Evolutionary conservation across 208 protist genomes (phyloP).

Genomic region (Trypanosoma avium): DNA sequence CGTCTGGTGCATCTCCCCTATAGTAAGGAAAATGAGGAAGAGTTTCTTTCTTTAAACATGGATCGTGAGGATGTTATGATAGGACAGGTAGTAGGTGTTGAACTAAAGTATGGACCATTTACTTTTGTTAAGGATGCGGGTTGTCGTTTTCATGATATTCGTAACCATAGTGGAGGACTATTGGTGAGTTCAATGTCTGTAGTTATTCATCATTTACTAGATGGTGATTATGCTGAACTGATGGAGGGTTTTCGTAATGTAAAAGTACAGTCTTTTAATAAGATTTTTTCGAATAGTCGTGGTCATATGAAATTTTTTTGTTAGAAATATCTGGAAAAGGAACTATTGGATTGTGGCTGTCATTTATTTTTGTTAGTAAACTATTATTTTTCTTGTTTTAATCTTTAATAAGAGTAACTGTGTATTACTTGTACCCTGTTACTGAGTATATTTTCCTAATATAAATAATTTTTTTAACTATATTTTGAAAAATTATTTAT

Average conservation of each 20-base stretch:
- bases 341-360: neutral
- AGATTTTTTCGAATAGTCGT: neutral
- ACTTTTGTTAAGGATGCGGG: neutral
- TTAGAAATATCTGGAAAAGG: neutral
- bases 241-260: neutral
- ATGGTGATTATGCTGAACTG: neutral
- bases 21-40: neutral
- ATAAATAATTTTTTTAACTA: no score
- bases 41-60: neutral
- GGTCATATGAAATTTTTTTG: conserved; percentile 1
- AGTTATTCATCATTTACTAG: neutral
- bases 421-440: no score
- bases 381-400: neutral
- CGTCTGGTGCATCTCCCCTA: conserved; percentile 7
- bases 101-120: neutral
- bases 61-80: conserved; percentile 4
- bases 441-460: no score
- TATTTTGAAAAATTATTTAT: no score
- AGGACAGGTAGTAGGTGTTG: neutral
- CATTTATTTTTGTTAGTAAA: neutral
- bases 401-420: no score
- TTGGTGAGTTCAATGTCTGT: neutral
- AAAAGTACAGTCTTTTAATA: neutral
- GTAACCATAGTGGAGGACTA: neutral
- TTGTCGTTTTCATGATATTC: neutral